phyloP scores from a whole-genome alignment of 257 asterid species.

The Mitragyna speciosa region DNA sequence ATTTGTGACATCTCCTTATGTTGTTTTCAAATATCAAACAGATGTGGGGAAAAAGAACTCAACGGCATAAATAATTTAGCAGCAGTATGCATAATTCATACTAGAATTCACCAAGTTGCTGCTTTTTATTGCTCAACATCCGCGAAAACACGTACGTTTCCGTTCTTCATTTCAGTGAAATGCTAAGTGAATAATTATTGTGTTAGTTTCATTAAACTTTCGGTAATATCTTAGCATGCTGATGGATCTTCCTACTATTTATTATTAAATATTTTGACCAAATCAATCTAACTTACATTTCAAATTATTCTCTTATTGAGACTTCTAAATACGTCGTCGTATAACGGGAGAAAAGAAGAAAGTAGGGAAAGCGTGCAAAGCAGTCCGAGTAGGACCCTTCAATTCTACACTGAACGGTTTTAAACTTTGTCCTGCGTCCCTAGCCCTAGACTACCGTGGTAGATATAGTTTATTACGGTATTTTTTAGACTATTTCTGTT shows the following conservation, averaged over 20 bases:
- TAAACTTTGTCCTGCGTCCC: too few relatives aligned
- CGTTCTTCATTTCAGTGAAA: neutral
- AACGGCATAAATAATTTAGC: neutral
- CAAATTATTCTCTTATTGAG: neutral
- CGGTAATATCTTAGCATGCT: neutral
- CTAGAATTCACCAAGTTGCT: too few relatives aligned
- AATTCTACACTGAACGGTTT: too few relatives aligned
- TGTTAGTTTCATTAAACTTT: neutral
- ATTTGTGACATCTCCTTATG: neutral
- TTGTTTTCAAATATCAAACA: neutral
- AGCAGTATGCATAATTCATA: neutral
- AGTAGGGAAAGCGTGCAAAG: too few relatives aligned
- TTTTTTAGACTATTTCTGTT: too few relatives aligned
- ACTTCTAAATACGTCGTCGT: neutral
- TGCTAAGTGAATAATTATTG: too few relatives aligned
- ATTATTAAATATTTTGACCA: too few relatives aligned
- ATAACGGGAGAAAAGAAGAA: too few relatives aligned
- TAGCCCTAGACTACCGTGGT: too few relatives aligned
- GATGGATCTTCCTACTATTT: neutral
- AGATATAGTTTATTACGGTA: too few relatives aligned
- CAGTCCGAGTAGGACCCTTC: too few relatives aligned
- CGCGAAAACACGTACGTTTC: neutral
- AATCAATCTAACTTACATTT: too few relatives aligned
- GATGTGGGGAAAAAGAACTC: neutral
- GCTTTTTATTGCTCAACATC: neutral